Evolutionary conservation across 768 basidiomycete genomes (phyloP), one percentile per base, ranked within the genome.

Genomic region (Harrya chromipes): DNA sequence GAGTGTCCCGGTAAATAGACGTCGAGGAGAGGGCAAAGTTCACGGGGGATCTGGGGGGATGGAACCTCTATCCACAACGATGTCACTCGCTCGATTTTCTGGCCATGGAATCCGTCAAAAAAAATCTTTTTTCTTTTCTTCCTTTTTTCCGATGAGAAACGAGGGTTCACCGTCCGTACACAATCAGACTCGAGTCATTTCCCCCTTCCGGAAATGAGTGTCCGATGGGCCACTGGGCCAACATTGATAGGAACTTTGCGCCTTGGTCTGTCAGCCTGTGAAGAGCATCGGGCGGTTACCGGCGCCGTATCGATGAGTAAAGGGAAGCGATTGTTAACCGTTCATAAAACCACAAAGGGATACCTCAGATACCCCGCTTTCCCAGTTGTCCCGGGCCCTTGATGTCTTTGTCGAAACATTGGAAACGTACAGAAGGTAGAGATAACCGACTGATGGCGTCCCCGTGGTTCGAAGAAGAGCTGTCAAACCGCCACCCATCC

Each of bases 291-390:
- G 23, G 31, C 6, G 17, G 26, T 19, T 43, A 16, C 19, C 8
- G 13, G 4, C 14, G 6, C 14, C 33, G 14, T 6, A 33, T 33
- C 14, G 33, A 33, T 33, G 33, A 33, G 33, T 33, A 6, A 33
- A 33, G 8, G 37, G 35, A 17, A 16, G 27, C 29, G 14, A 39
- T 26, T 26, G 27, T 24, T 33, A n/a, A 26, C 42, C 48, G 42
- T 12, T 33, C 44, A 38, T 41, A 4, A 24, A 29, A n/a, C 43
- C 33, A 35, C 36, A 45, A 57, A 10, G 34, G 26, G 54, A 39
- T 20, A 21, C 16, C 56, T 46, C 42, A 14, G 47, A 23, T 36
- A 34, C 6, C 8, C 14, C 11, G 12, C 19, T 20, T 31, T 31
- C 17, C 29, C 20, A 21, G 14, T 4, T 10, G n/a, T 23, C 13